phyloP scores from a whole-genome alignment of 805 yeast species.

The Teunomyces aglyptinius region DNA sequence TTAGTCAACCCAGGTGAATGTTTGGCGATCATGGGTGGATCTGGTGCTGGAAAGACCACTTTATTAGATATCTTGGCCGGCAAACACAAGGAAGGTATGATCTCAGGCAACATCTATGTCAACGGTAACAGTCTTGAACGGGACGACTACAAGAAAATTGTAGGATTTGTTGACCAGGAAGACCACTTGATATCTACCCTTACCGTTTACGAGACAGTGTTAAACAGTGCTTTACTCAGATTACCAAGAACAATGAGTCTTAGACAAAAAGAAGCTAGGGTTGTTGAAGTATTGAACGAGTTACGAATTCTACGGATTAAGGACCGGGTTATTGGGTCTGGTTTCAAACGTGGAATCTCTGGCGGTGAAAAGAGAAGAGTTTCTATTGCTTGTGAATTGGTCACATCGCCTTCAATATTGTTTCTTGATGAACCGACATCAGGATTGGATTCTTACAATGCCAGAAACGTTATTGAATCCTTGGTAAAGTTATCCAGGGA shows the following conservation, averaged over 20 bases:
- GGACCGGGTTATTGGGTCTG: conserved; percentile 85
- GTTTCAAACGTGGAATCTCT: conserved; percentile 85
- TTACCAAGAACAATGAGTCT: conserved; percentile 80
- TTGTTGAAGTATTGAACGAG: conserved; percentile 80
- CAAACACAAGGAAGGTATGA: conserved; percentile 74
- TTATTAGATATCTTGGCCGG: conserved; percentile 87
- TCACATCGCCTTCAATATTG: conserved; percentile 80
- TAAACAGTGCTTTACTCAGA: conserved; percentile 85
- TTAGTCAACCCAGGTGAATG: conserved; percentile 83
- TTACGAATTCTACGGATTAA: conserved; percentile 79
- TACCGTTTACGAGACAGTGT: conserved; percentile 93
- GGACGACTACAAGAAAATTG: conserved; percentile 57
- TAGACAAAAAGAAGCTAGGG: conserved; percentile 71
- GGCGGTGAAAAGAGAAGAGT: conserved; percentile 93
- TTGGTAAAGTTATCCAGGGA: conserved; percentile 75
- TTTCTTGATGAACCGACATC: conserved; percentile 93
- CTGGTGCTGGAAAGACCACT: conserved; percentile 98
- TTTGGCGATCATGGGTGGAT: conserved; percentile 96
- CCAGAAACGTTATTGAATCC: conserved; percentile 84
- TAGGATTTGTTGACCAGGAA: conserved; percentile 97
- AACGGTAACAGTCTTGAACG: conserved; percentile 60
- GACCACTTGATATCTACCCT: conserved; percentile 87
- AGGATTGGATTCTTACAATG: conserved; percentile 92
- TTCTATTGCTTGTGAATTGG: conserved; percentile 90
- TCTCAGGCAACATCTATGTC: conserved; percentile 65